These are phyloP conservation scores for Nemania sp. DNA, from an alignment of 2,329 filamentous ascomycete genomes.

Conservation along the genomic window DNA sequence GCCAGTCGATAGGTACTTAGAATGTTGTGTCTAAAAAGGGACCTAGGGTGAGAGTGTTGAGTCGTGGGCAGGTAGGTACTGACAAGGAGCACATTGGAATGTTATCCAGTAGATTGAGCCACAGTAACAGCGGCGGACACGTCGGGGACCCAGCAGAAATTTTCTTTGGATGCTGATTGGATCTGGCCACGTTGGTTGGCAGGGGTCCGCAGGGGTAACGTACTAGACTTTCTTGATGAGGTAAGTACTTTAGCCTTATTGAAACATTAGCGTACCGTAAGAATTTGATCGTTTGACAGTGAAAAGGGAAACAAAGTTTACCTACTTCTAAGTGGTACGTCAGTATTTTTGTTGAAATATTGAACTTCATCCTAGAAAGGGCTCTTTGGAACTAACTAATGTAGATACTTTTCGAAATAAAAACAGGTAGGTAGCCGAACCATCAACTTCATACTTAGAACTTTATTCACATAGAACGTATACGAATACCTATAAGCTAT, in stretches of 20 bases:
- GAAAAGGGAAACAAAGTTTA: no score
- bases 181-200: neutral
- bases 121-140: conserved; percentile 3
- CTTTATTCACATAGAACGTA: no score
- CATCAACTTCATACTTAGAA: no score
- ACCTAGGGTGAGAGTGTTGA: neutral
- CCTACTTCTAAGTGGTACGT: no score
- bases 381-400: no score
- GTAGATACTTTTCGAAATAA: no score
- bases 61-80: neutral
- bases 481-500: no score
- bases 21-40: neutral
- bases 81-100: conserved; percentile 24
- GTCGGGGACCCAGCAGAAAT: conserved; percentile 26
- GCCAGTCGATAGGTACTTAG: neutral
- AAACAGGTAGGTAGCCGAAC: no score
- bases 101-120: neutral
- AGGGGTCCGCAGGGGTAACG: neutral
- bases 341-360: no score
- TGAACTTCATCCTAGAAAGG: no score
- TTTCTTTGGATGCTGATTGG: conserved; percentile 32
- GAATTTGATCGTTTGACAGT: neutral
- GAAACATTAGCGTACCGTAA: conserved; percentile 27
- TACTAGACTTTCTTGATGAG: conserved; percentile 24
- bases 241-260: conserved; percentile 24